phyloP scores from a whole-genome alignment of 2,329 filamentous ascomycete genomes.

The Fragosphaeria purpurea region DNA sequence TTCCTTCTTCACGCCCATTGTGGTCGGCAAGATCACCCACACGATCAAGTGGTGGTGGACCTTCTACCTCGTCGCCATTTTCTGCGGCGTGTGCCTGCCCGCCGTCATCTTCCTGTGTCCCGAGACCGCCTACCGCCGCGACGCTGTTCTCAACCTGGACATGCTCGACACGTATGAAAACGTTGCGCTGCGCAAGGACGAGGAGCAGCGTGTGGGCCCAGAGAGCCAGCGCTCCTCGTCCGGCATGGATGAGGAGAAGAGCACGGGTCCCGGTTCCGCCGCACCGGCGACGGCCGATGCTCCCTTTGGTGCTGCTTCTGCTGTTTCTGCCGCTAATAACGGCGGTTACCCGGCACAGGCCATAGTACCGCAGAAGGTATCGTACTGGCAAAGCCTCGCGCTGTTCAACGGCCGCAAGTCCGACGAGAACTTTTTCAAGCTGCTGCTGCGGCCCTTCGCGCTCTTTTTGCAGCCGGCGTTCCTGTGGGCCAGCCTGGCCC shows the following conservation, averaged over 20 bases:
- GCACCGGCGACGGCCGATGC: slow-evolving; percentile 4
- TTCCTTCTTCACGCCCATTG: slow-evolving; percentile 65
- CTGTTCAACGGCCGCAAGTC: slow-evolving; percentile 78
- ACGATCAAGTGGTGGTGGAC: slow-evolving; percentile 75
- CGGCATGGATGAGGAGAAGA: slow-evolving; percentile 10
- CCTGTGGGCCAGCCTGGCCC: slow-evolving; percentile 67
- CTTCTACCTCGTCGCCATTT: slow-evolving; percentile 83
- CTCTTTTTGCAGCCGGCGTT: slow-evolving; percentile 79
- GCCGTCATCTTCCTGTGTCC: slow-evolving; percentile 70
- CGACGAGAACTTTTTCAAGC: slow-evolving; percentile 58
- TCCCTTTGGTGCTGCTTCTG: too few species aligned
- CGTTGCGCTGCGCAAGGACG: neutral
- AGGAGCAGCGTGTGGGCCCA: neutral
- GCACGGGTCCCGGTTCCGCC: neutral
- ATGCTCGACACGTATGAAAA: slow-evolving; percentile 31
- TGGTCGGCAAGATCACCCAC: slow-evolving; percentile 76
- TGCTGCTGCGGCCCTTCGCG: slow-evolving; percentile 65
- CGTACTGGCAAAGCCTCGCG: slow-evolving; percentile 50
- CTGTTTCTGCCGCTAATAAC: too few species aligned
- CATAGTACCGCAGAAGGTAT: slow-evolving; percentile 35
- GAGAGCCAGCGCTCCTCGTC: slow-evolving; percentile 3
- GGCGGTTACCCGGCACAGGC: too few species aligned
- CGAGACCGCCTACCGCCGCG: slow-evolving; percentile 69
- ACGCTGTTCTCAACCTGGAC: slow-evolving; percentile 60
- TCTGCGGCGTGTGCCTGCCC: slow-evolving; percentile 59